phyloP scores from a whole-genome alignment of 768 basidiomycete genomes.

The Leccinum arenicola region DNA sequence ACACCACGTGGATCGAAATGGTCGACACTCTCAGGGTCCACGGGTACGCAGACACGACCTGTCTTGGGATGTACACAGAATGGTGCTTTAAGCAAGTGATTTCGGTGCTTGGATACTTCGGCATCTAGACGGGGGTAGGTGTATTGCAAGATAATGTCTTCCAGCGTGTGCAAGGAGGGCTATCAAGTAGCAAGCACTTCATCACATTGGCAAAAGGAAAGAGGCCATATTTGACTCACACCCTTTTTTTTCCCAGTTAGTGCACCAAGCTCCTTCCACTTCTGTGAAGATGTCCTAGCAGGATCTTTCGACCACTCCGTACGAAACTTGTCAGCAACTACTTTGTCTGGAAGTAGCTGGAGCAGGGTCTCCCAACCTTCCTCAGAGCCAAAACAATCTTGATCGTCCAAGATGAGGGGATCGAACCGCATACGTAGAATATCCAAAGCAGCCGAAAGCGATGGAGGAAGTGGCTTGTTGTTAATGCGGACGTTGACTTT shows the following conservation, averaged over 20 bases:
- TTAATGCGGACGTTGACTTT: constrained; percentile 67
- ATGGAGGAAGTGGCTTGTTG: constrained; percentile 61
- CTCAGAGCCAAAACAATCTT: constrained; percentile 74
- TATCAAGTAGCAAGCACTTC: background rate
- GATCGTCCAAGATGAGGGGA: constrained; percentile 72
- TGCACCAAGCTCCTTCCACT: constrained; percentile 68
- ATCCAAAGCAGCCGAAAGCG: constrained; percentile 54
- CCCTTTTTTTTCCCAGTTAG: constrained; percentile 30
- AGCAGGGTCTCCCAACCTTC: constrained; percentile 76
- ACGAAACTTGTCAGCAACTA: constrained; percentile 46
- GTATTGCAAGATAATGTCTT: constrained; percentile 90
- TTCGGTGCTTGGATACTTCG: constrained; percentile 95
- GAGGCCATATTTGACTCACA: constrained; percentile 27
- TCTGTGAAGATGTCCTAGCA: constrained; percentile 55
- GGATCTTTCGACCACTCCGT: constrained; percentile 58
- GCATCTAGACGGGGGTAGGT: constrained; percentile 96
- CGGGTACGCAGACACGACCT: constrained; percentile 91
- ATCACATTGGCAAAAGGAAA: background rate
- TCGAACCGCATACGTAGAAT: constrained; percentile 56
- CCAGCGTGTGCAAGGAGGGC: constrained; percentile 51
- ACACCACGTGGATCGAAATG: constrained; percentile 82
- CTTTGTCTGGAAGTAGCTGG: constrained; percentile 66
- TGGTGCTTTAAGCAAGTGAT: constrained; percentile 96
- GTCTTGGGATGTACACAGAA: constrained; percentile 98
- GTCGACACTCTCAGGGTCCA: constrained; percentile 73